Conservation (phyloP, 345 rosid species). For the Linum trigynum region DNA sequence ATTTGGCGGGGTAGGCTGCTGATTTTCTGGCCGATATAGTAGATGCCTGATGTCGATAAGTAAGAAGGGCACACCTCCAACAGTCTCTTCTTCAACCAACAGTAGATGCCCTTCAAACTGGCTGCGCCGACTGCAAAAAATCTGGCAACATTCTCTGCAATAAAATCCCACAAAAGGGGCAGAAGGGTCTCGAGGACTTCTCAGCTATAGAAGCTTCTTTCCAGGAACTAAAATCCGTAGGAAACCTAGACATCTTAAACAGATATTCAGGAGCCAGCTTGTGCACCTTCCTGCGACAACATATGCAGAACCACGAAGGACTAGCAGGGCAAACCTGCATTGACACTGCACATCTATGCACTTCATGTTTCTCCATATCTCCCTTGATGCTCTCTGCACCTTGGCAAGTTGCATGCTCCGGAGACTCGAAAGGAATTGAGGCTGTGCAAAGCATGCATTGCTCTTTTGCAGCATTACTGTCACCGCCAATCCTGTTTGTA, state of each 20-base stretch:
- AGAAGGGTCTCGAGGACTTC: not conserved
- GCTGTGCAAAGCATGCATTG: slow-evolving; percentile 54
- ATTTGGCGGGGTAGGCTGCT: slow-evolving; percentile 33
- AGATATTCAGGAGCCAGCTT: slow-evolving; percentile 47
- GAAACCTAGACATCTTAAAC: slow-evolving; percentile 40
- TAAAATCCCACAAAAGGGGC: slow-evolving; percentile 3
- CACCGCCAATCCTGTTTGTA: not conserved
- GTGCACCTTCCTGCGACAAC: slow-evolving; percentile 51
- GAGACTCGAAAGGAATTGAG: slow-evolving; percentile 49
- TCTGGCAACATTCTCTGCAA: not conserved
- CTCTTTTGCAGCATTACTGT: slow-evolving; percentile 36
- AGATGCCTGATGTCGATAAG: slow-evolving; percentile 45
- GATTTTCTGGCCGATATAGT: slow-evolving; percentile 33
- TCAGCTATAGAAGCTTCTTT: not conserved
- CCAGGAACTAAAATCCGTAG: slow-evolving; percentile 29
- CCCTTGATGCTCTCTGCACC: slow-evolving; percentile 19
- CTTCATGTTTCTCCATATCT: slow-evolving; percentile 38
- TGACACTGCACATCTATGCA: slow-evolving; percentile 61
- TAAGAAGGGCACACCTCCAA: slow-evolving; percentile 60
- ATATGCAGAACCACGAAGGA: slow-evolving; percentile 76
- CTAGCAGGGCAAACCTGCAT: slow-evolving; percentile 69
- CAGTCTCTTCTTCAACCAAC: slow-evolving; percentile 48
- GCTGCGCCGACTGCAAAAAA: not conserved
- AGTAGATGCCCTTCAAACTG: not conserved
- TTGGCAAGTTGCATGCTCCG: slow-evolving; percentile 54